These are phyloP conservation scores for Trypanosoma rangeli DNA, from an alignment of 208 protist species.

Conservation along the genomic window DNA sequence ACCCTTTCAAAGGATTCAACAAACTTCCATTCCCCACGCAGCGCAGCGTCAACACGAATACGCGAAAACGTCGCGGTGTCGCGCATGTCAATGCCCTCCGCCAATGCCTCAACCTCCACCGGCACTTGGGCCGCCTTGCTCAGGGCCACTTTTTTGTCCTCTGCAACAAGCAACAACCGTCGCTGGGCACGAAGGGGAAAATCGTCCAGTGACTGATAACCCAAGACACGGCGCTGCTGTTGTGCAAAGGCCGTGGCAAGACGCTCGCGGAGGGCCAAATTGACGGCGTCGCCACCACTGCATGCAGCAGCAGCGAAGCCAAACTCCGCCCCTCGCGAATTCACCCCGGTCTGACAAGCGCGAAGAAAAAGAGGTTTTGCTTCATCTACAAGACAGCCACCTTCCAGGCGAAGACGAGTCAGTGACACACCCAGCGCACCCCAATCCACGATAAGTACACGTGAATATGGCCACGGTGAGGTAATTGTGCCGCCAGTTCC, in stretches of 20 bases:
- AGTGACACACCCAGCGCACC: constrained; percentile 69
- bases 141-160: constrained; percentile 81
- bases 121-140: constrained; percentile 58
- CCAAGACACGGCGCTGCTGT: constrained; percentile 63
- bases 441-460: constrained; percentile 85
- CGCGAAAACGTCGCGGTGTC: constrained; percentile 69
- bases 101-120: constrained; percentile 88
- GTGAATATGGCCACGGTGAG: constrained; percentile 29
- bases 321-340: neutral
- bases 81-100: constrained; percentile 84
- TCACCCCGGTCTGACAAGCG: neutral
- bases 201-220: constrained; percentile 37
- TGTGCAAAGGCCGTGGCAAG: constrained; percentile 74
- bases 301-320: constrained; percentile 6
- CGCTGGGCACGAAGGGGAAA: constrained; percentile 78
- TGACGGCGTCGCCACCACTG: constrained; percentile 68
- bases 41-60: constrained; percentile 63
- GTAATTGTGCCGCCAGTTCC: constrained; percentile 6
- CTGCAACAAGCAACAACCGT: constrained; percentile 55
- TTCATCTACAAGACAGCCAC: constrained; percentile 45
- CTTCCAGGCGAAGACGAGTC: constrained; percentile 42
- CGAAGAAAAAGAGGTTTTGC: constrained; percentile 24
- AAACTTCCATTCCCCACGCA: constrained; percentile 66
- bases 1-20: constrained; percentile 58
- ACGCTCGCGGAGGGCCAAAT: constrained; percentile 62